Conservation (phyloP, 1,284 basidiomycete genomes). For the Cryptococcus jaspeensis region DNA sequence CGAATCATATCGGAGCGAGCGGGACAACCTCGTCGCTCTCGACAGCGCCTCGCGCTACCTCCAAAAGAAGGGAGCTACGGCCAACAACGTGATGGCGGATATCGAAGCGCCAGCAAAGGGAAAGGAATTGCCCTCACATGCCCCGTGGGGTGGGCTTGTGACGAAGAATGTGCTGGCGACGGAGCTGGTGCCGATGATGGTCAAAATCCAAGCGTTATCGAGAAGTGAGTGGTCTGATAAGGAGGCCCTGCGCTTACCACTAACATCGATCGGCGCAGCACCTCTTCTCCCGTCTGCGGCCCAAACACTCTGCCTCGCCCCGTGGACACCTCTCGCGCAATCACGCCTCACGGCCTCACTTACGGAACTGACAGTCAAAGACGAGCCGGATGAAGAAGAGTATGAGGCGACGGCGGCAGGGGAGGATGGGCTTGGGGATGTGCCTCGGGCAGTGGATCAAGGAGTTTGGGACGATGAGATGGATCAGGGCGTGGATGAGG, state of each 20-base stretch:
- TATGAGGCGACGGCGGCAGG: conserved; percentile 23
- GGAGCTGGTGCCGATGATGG: conserved; percentile 48
- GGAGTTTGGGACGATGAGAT: conserved; percentile 25
- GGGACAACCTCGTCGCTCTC: conserved; percentile 41
- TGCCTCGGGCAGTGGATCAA: conserved; percentile 5
- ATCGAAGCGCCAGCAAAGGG: not conserved
- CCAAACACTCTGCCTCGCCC: conserved; percentile 28
- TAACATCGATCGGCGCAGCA: conserved; percentile 16
- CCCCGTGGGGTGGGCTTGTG: conserved; percentile 21
- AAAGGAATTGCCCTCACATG: not conserved
- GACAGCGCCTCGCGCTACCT: conserved; percentile 40
- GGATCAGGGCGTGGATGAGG: conserved; percentile 26
- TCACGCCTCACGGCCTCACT: not conserved
- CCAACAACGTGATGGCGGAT: conserved; percentile 17
- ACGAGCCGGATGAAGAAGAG: conserved; percentile 27
- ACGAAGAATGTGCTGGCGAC: conserved; percentile 32
- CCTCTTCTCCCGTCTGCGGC: conserved; percentile 35
- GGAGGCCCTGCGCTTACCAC: not conserved
- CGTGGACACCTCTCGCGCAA: conserved; percentile 9
- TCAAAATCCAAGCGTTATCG: conserved; percentile 40
- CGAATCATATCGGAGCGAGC: conserved; percentile 45
- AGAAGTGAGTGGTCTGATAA: conserved; percentile 10
- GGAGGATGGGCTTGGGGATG: conserved; percentile 23
- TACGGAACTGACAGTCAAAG: conserved; percentile 34
- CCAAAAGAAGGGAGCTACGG: conserved; percentile 29